Conservation (phyloP, 148 eudicot genomes). For the Vaccinium darrowii region DNA sequence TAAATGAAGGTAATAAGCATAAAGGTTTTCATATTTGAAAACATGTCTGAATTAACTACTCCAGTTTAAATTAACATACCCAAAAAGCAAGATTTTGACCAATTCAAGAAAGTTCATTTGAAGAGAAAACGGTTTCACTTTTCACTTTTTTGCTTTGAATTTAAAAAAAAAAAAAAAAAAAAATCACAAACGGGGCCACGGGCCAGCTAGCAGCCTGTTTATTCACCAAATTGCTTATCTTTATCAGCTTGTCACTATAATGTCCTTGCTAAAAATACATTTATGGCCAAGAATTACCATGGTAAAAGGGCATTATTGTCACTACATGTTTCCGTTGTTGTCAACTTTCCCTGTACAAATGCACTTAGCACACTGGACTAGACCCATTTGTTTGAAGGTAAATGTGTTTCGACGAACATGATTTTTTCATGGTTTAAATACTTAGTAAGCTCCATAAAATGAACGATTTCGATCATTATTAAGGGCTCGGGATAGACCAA, state of each 20-base stretch:
- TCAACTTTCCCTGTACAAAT: background rate
- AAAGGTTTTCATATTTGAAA: background rate
- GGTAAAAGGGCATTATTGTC: conserved; percentile 2
- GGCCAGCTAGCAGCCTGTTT: background rate
- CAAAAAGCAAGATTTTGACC: background rate
- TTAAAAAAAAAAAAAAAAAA: background rate
- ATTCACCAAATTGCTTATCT: background rate
- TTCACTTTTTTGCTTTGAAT: background rate
- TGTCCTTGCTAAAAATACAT: background rate
- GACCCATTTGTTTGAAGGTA: no score
- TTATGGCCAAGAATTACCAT: background rate
- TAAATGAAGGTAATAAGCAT: background rate
- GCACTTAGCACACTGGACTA: no score
- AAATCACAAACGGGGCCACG: background rate
- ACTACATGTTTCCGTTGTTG: background rate
- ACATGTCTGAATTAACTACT: background rate
- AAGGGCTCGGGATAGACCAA: no score
- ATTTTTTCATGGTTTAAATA: no score
- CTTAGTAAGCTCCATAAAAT: no score
- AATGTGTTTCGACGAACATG: no score
- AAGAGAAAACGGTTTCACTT: background rate
- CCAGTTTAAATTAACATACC: background rate
- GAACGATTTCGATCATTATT: no score
- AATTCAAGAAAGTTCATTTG: background rate
- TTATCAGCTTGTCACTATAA: background rate